A percentile compares a stretch with the other conserved stretches of the same genome.
Evolutionary conservation across 1,139 yeast species (phyloP).

Genomic region (Sugiyamaella japonica): DNA sequence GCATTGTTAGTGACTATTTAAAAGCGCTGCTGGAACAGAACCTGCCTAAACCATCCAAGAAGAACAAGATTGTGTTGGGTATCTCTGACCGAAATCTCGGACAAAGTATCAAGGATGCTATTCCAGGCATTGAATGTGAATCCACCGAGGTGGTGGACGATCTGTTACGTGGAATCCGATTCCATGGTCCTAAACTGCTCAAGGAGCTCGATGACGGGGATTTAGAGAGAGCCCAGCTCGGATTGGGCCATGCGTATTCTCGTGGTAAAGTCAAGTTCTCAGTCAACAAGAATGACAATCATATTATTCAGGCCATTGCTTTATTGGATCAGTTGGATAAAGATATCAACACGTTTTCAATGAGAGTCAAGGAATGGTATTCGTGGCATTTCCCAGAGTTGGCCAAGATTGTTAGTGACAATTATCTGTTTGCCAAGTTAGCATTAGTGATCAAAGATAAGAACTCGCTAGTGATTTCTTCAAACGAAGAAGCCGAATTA

Average conservation of each 20-base stretch:
- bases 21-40: slow-evolving; percentile 86
- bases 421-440: slow-evolving; percentile 81
- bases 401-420: slow-evolving; percentile 92
- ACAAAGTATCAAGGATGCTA: slow-evolving; percentile 88
- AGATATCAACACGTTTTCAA: slow-evolving; percentile 95
- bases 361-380: slow-evolving; percentile 99
- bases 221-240: slow-evolving; percentile 95
- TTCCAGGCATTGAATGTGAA: slow-evolving; percentile 87
- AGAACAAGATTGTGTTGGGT: slow-evolving; percentile 65
- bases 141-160: slow-evolving; percentile 94
- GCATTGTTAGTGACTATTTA: slow-evolving; percentile 89
- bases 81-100: slow-evolving; percentile 95
- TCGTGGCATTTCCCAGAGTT: slow-evolving; percentile 99
- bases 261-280: slow-evolving; percentile 98
- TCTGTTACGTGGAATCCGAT: slow-evolving; percentile 90
- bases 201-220: slow-evolving; percentile 95
- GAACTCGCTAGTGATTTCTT: slow-evolving; percentile 59
- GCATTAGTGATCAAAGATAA: slow-evolving; percentile 86
- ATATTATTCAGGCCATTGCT: slow-evolving; percentile 98
- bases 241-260: slow-evolving; percentile 98
- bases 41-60: slow-evolving; percentile 79
- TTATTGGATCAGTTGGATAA: slow-evolving; percentile 94
- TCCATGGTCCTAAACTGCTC: slow-evolving; percentile 82
- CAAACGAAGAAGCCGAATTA: slow-evolving; percentile 60
- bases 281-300: slow-evolving; percentile 97